Percentiles rank a stretch among this genome's conserved stretches.
Evolutionary conservation across 768 basidiomycete genomes (phyloP).

Genomic region (Hirschioporus abietinus): DNA sequence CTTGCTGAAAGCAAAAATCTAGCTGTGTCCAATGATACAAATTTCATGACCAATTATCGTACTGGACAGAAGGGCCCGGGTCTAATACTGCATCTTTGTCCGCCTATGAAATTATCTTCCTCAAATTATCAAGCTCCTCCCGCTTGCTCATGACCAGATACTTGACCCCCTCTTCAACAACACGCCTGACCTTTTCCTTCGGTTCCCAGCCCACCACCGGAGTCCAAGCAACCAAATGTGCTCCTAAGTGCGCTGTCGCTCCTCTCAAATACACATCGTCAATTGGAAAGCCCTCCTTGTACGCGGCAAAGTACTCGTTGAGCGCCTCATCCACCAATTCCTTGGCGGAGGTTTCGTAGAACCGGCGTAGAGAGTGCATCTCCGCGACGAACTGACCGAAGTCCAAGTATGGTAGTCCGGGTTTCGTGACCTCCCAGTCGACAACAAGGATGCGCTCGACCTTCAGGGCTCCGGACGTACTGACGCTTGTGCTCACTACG

Average conservation of each 20-base stretch:
- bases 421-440: constrained; percentile 63
- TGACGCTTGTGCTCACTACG: constrained; percentile 32
- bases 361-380: constrained; percentile 43
- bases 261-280: constrained; percentile 26
- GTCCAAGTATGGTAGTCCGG: constrained; percentile 51
- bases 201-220: constrained; percentile 47
- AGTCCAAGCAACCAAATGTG: constrained; percentile 49
- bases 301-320: constrained; percentile 41
- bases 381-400: constrained; percentile 64
- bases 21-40: too few species aligned
- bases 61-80: too few species aligned
- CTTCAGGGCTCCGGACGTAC: constrained; percentile 14
- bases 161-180: constrained; percentile 46
- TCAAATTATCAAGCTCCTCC: constrained; percentile 10
- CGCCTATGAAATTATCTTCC: constrained; percentile 6
- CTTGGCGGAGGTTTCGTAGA: constrained; percentile 33
- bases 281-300: constrained; percentile 25
- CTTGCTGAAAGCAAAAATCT: too few species aligned
- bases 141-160: constrained; percentile 27
- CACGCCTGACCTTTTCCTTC: constrained; percentile 39
- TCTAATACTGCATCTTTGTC: too few species aligned
- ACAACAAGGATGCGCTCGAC: constrained; percentile 43
- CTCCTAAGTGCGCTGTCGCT: constrained; percentile 45
- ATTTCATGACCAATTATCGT: too few species aligned
- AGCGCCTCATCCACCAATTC: constrained; percentile 33